These are phyloP conservation scores for Pythium dissotocum DNA, from an alignment of 352 stramenopile genomes.

Conservation along the genomic window DNA sequence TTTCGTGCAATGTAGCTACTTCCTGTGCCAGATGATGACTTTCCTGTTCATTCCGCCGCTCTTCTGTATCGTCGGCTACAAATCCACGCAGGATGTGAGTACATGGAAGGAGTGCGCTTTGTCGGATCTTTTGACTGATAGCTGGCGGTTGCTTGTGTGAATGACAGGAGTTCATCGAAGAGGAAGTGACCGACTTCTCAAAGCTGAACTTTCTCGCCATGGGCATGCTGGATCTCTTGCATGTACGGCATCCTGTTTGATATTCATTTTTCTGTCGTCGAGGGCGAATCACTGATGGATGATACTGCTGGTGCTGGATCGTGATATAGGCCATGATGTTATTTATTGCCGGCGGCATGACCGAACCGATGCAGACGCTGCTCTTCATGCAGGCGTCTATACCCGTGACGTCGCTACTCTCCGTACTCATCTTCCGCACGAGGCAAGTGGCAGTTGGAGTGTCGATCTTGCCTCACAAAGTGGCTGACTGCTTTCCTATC, in stretches of 20 bases:
- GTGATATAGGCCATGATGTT: slow-evolving; percentile 68
- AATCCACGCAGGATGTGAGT: slow-evolving; percentile 70
- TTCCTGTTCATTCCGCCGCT: slow-evolving; percentile 88
- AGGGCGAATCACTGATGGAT: too few species aligned
- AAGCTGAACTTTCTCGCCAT: slow-evolving; percentile 89
- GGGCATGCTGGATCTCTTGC: slow-evolving; percentile 77
- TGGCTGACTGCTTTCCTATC: background rate
- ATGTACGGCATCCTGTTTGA: slow-evolving; percentile 38
- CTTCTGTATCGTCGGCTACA: slow-evolving; percentile 88
- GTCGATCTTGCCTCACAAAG: background rate
- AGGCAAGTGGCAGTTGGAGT: slow-evolving; percentile 29
- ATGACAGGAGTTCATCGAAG: slow-evolving; percentile 76
- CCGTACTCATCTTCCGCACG: slow-evolving; percentile 50
- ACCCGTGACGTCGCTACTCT: slow-evolving; percentile 67
- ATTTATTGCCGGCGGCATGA: slow-evolving; percentile 82
- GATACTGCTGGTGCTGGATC: background rate
- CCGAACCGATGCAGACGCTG: slow-evolving; percentile 80
- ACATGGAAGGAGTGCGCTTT: background rate
- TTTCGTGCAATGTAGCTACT: slow-evolving; percentile 53
- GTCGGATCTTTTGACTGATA: background rate
- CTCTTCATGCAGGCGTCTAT: slow-evolving; percentile 86
- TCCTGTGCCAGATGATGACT: slow-evolving; percentile 85
- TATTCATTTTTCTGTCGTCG: background rate
- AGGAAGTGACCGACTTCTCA: slow-evolving; percentile 83
- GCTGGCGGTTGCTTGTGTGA: background rate